These are phyloP conservation scores for Barnettozyma wickerhamii DNA, from an alignment of 805 yeast genomes.

Conservation along the genomic window DNA sequence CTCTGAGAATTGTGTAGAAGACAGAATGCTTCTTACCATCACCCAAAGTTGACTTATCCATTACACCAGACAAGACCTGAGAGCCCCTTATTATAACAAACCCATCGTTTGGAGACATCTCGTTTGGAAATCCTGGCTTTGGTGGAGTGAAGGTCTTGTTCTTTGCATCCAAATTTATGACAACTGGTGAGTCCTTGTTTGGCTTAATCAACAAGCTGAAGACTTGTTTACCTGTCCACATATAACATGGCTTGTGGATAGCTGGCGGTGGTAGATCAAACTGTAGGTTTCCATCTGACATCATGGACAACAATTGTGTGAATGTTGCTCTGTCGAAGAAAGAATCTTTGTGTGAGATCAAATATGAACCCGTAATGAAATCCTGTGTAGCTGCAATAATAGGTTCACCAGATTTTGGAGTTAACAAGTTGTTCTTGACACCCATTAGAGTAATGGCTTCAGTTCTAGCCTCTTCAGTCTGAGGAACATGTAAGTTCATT, in stretches of 20 bases:
- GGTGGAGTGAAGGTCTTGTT: constrained; percentile 89
- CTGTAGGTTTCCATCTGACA: constrained; percentile 87
- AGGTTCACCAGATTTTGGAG: constrained; percentile 98
- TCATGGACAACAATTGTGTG: constrained; percentile 82
- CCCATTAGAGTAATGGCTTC: constrained; percentile 99
- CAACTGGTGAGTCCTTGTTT: constrained; percentile 66
- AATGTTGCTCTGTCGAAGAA: constrained; percentile 86
- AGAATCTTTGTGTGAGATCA: constrained; percentile 89
- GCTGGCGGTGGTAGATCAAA: constrained; percentile 97
- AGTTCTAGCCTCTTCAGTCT: constrained; percentile 97
- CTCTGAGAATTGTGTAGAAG: constrained; percentile 90
- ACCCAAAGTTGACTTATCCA: constrained; percentile 95
- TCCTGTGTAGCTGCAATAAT: constrained; percentile 99
- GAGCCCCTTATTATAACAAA: constrained; percentile 89
- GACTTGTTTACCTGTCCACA: constrained; percentile 98
- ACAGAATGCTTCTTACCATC: constrained; percentile 98
- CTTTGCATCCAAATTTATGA: constrained; percentile 90
- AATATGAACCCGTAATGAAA: constrained; percentile 93
- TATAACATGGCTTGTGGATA: constrained; percentile 76
- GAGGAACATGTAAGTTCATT: constrained; percentile 98
- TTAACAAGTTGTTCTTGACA: constrained; percentile 87
- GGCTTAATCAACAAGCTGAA: constrained; percentile 87
- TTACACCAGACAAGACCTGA: constrained; percentile 82
- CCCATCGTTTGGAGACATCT: constrained; percentile 98
- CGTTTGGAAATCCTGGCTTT: constrained; percentile 63